Evolutionary conservation across 1,139 yeast species (phyloP).

Genomic region (Trichomonascaceae sp.): DNA sequence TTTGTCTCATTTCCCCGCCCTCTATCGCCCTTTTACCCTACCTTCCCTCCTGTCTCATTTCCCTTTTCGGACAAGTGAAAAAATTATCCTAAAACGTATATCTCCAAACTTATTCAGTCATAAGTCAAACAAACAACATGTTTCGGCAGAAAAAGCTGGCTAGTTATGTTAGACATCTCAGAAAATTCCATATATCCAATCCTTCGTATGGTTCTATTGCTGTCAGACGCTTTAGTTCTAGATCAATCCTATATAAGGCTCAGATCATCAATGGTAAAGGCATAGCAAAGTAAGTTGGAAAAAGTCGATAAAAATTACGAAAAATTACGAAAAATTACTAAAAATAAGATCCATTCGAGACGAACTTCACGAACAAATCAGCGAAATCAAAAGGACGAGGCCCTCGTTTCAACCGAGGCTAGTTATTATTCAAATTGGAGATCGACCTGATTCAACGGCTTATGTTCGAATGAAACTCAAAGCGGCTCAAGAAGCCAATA

Average conservation of each 20-base stretch:
- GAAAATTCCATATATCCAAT: not conserved
- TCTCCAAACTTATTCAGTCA: not conserved
- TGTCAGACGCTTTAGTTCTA: conserved; percentile 10
- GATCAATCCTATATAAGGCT: conserved; percentile 20
- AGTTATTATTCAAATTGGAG: conserved; percentile 85
- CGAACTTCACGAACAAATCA: conserved; percentile 43
- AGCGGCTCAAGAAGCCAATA: conserved; percentile 55
- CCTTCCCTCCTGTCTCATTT: not conserved
- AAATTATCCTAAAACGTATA: not conserved
- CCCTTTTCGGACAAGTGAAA: not conserved
- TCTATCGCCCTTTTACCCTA: not conserved
- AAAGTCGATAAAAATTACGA: not conserved
- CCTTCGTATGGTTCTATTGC: not conserved
- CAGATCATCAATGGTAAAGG: conserved; percentile 63
- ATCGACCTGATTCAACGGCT: conserved; percentile 81
- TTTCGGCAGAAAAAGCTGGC: not conserved
- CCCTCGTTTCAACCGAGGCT: conserved; percentile 69
- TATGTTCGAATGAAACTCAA: conserved; percentile 91
- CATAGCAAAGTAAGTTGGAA: conserved; percentile 45
- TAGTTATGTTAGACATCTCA: not conserved
- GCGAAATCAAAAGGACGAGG: conserved; percentile 46
- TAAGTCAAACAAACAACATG: not conserved
- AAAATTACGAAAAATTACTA: conserved; percentile 33
- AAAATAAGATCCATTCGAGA: conserved; percentile 33
- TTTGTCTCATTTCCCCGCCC: not conserved